These are phyloP conservation scores for Nakazawaea molendinolei DNA, from an alignment of 805 yeast species.

Conservation along the genomic window DNA sequence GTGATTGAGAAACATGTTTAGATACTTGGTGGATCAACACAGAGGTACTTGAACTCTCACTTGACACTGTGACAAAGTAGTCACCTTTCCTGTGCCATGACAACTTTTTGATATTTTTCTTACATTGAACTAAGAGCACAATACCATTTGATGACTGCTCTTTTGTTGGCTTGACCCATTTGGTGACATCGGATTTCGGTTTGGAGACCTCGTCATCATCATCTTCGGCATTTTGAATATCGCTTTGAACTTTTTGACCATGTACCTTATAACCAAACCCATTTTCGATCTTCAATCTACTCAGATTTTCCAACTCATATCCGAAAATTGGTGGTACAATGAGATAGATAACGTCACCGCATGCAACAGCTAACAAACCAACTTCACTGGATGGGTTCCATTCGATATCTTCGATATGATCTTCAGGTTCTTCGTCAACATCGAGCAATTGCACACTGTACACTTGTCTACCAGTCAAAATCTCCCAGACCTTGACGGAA, in stretches of 20 bases:
- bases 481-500: constrained; percentile 93
- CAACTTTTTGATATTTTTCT: constrained; percentile 60
- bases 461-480: constrained; percentile 90
- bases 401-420: constrained; percentile 70
- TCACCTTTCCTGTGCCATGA: constrained; percentile 98
- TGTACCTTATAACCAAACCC: constrained; percentile 81
- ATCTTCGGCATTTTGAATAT: constrained; percentile 26
- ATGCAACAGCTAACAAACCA: constrained; percentile 80
- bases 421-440: constrained; percentile 53
- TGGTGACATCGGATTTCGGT: constrained; percentile 48
- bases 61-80: constrained; percentile 94
- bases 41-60: constrained; percentile 81
- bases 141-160: constrained; percentile 60
- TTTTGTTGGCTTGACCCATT: constrained; percentile 77
- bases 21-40: constrained; percentile 93
- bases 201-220: constrained; percentile 18
- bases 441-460: constrained; percentile 46
- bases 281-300: constrained; percentile 71
- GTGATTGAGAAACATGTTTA: constrained; percentile 91
- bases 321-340: constrained; percentile 91
- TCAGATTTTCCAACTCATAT: constrained; percentile 74
- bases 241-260: constrained; percentile 27
- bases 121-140: constrained; percentile 55
- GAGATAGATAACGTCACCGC: constrained; percentile 73
- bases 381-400: constrained; percentile 81